These are phyloP conservation scores for Hyphodiscus hymeniophilus DNA, from an alignment of 495 filamentous ascomycete species.

Conservation along the genomic window DNA sequence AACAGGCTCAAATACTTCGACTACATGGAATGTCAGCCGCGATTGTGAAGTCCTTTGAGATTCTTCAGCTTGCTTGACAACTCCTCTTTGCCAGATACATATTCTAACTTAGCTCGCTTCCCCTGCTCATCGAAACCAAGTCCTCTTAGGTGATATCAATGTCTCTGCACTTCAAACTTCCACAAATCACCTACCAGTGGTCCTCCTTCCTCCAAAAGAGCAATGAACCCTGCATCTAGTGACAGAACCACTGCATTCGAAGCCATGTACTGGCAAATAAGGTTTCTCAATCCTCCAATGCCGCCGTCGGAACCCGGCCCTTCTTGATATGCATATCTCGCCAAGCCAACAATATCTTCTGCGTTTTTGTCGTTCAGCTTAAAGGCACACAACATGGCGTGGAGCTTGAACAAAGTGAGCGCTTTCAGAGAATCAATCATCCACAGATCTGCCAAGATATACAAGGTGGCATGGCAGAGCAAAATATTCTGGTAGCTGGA, in stretches of 20 bases:
- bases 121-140: no score
- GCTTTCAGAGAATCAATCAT: constrained; percentile 15
- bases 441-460: constrained; percentile 10
- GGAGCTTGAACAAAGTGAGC: constrained; percentile 17
- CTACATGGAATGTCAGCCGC: no score
- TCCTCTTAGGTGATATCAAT: no score
- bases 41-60: no score
- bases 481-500: constrained; percentile 16
- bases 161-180: no score
- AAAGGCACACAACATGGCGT: constrained; percentile 14
- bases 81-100: no score
- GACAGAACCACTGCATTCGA: background rate
- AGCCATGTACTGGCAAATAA: constrained; percentile 4
- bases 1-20: no score
- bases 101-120: no score
- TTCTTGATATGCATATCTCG: constrained; percentile 18
- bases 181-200: background rate
- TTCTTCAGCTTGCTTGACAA: no score
- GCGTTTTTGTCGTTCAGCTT: constrained; percentile 3
- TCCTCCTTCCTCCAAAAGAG: constrained; percentile 1
- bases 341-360: constrained; percentile 19
- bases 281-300: constrained; percentile 1
- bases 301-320: background rate
- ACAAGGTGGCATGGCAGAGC: constrained; percentile 20
- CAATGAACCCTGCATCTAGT: background rate